Conservation (phyloP, 208 protist genomes). For the Leishmania arabica region DNA sequence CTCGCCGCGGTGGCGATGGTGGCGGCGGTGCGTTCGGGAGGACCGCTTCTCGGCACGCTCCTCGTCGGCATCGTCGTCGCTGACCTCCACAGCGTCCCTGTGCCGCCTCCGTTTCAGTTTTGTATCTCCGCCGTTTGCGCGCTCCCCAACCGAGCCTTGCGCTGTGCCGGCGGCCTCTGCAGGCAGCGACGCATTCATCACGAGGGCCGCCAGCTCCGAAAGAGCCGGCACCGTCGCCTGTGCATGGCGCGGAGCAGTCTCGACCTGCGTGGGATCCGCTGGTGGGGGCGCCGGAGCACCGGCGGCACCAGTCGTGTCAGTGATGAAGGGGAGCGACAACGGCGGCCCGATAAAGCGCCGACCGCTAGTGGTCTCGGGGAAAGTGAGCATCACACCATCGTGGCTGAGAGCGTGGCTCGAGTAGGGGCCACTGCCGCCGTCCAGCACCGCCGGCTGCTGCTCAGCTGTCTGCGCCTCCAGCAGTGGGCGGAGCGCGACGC, state of each 20-base stretch:
- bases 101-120: background rate
- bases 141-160: background rate
- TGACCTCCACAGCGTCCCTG: background rate
- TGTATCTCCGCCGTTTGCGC: background rate
- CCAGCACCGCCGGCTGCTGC: background rate
- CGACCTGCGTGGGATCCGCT: conserved; percentile 23
- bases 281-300: background rate
- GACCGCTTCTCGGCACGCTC: background rate
- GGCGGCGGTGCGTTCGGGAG: background rate
- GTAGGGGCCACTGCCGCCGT: background rate
- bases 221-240: background rate
- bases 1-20: conserved; percentile 18
- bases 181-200: conserved; percentile 20
- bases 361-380: background rate
- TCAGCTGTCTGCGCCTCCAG: background rate
- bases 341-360: conserved; percentile 9
- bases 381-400: background rate
- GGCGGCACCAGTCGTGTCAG: conserved; percentile 4
- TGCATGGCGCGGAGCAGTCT: background rate
- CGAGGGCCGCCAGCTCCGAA: conserved; percentile 22
- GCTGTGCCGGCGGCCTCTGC: background rate
- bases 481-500: conserved; percentile 30
- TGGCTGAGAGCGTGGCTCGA: background rate
- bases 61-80: background rate
- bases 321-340: conserved; percentile 18